Percentiles rank a stretch among this genome's conserved stretches.
These are phyloP conservation scores for Diaporthe citriasiana DNA, from an alignment of 2,329 filamentous ascomycete genomes.

Conservation along the genomic window DNA sequence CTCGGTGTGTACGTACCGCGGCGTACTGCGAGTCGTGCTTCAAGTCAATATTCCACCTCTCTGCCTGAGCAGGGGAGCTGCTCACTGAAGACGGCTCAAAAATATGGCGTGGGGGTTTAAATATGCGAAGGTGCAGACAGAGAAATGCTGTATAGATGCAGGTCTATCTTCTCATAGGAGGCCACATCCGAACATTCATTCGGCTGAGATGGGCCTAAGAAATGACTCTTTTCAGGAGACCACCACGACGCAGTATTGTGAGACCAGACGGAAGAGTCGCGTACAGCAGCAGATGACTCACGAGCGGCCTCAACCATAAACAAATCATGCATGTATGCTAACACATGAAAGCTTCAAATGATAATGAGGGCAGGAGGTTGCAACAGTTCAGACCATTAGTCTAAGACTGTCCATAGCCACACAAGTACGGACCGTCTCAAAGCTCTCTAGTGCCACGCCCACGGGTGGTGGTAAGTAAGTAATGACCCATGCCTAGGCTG, in stretches of 20 bases:
- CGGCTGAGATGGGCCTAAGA: background rate
- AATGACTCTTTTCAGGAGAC: slow-evolving; percentile 15
- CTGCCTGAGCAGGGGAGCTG: background rate
- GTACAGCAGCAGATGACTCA: slow-evolving; percentile 15
- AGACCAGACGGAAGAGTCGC: slow-evolving; percentile 16
- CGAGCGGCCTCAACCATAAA: background rate
- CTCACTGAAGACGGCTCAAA: background rate
- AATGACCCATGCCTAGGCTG: background rate
- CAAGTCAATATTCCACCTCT: background rate
- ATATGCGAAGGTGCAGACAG: background rate
- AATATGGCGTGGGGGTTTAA: background rate
- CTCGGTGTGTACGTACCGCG: background rate
- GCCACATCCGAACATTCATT: background rate
- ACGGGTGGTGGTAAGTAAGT: background rate
- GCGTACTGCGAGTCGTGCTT: background rate
- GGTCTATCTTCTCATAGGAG: background rate
- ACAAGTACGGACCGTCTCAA: background rate
- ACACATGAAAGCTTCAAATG: background rate
- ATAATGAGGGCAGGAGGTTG: background rate
- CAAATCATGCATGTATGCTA: no score
- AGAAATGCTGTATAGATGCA: background rate
- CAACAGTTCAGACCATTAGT: background rate
- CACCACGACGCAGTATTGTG: background rate
- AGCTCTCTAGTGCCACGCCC: slow-evolving; percentile 1
- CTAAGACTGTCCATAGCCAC: background rate